Evolutionary conservation across 768 basidiomycete genomes (phyloP).

Genomic region (Boletellus ananas): DNA sequence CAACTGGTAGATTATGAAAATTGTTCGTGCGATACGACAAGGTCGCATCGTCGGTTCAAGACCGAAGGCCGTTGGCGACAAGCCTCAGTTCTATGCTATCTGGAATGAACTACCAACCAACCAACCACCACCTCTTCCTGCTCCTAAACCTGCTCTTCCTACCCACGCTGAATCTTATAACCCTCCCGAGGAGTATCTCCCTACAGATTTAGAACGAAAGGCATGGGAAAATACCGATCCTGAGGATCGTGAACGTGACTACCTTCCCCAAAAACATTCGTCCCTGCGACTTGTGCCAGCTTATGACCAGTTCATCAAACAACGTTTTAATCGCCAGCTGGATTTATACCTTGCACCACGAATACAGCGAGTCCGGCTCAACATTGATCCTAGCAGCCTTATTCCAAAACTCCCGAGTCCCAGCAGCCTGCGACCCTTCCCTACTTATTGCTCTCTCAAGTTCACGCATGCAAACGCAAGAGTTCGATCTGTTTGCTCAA

Average conservation of each 20-base stretch:
- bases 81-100: constrained; percentile 77
- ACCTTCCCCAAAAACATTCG: constrained; percentile 81
- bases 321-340: constrained; percentile 89
- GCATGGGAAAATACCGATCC: constrained; percentile 81
- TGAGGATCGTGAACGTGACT: constrained; percentile 87
- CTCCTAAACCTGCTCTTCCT: constrained; percentile 86
- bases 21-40: constrained; percentile 95
- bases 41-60: constrained; percentile 91
- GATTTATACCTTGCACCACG: constrained; percentile 96
- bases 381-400: constrained; percentile 86
- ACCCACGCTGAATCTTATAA: constrained; percentile 98
- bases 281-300: constrained; percentile 88
- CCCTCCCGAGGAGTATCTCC: constrained; percentile 95
- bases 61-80: constrained; percentile 63
- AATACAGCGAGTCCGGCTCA: constrained; percentile 80
- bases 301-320: constrained; percentile 87
- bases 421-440: constrained; percentile 89
- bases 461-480: constrained; percentile 66
- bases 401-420: constrained; percentile 95
- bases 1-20: constrained; percentile 86
- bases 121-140: constrained; percentile 84
- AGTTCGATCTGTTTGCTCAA: constrained; percentile 71
- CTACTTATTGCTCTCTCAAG: constrained; percentile 72
- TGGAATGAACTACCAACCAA: constrained; percentile 80
- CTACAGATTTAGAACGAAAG: constrained; percentile 73